phyloP scores from a whole-genome alignment of 352 stramenopile species.

The Saprolegnia diclina region DNA sequence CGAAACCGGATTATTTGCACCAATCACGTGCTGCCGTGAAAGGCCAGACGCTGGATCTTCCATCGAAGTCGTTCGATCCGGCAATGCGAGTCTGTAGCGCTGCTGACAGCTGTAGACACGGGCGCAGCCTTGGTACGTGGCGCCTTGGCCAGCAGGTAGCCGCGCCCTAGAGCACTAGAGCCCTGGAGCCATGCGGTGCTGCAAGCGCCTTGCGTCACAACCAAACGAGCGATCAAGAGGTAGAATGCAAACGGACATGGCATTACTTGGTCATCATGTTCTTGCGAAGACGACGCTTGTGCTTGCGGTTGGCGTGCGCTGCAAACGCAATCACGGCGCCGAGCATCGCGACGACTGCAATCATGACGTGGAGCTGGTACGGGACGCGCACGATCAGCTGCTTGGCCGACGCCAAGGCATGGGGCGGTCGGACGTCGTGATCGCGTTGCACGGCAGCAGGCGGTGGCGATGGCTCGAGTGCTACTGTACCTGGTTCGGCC shows the following conservation, averaged over 20 bases:
- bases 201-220: no score
- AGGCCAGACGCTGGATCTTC: neutral
- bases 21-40: neutral
- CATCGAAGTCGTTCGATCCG: neutral
- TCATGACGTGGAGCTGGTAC: constrained; percentile 10
- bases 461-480: neutral
- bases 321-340: constrained; percentile 3
- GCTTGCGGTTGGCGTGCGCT: neutral
- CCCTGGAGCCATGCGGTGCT: no score
- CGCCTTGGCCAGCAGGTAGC: no score
- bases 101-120: no score
- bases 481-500: no score
- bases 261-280: constrained; percentile 3
- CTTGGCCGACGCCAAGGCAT: no score
- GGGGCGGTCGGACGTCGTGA: no score
- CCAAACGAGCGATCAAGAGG: no score
- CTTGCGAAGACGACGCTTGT: neutral
- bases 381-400: neutral
- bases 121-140: neutral
- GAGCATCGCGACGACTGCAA: constrained; percentile 6
- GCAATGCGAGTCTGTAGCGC: no score
- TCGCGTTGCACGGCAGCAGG: neutral
- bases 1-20: neutral
- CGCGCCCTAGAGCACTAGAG: no score
- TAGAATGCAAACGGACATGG: no score